Evolutionary conservation across 2,329 filamentous ascomycete species (phyloP), one percentile per base, ranked within the genome.

Genomic region (Aspergillus ustus): DNA sequence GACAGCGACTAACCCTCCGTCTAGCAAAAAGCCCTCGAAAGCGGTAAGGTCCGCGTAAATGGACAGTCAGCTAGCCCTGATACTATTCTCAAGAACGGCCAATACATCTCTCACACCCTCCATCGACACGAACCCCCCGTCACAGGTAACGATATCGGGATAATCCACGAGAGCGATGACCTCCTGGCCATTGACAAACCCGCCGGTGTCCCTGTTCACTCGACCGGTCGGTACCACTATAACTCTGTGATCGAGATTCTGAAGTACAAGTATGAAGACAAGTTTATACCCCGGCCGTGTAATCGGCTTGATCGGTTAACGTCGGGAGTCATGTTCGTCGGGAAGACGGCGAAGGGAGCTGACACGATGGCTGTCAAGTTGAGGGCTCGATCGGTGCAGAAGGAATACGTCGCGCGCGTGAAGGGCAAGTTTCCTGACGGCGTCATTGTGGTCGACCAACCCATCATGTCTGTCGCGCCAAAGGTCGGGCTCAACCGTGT

Each of bases 101-200:
- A 97, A 73, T 81, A 96, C 59, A 89, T 99, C 58, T 94, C 91
- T 11, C 95, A 99, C 77, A 97, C 93, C 4, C 84, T 96, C 63
- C 95, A 99, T 77, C 90, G 95, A 15, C 95, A 99, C 75, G 95
- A 99, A 77, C 95, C 95, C 2, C 95, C 95, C 0, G 92, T 97
- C 34, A 93, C 92, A 2, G 89, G 88, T 17, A 86, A 91, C 46
- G 87, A 91, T 0, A 89, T 99, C 53, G 87, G 86, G 17, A 85
- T 97, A 50, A 88, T 99, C 44, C 91, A 97, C 77, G 95, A 99
- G 77, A 92, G 97, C 69, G 87, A 96, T 50, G 90, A 93, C 67
- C 89, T 99, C 82, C 90, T 99, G 62, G 93, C 98, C 64, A 96
- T 99, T 75, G 93, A 97, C 80, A 99, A 99, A 77, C 95, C 95